These are phyloP conservation scores for Salvia miltiorrhiza DNA, from an alignment of 257 asterid species.

Conservation along the genomic window DNA sequence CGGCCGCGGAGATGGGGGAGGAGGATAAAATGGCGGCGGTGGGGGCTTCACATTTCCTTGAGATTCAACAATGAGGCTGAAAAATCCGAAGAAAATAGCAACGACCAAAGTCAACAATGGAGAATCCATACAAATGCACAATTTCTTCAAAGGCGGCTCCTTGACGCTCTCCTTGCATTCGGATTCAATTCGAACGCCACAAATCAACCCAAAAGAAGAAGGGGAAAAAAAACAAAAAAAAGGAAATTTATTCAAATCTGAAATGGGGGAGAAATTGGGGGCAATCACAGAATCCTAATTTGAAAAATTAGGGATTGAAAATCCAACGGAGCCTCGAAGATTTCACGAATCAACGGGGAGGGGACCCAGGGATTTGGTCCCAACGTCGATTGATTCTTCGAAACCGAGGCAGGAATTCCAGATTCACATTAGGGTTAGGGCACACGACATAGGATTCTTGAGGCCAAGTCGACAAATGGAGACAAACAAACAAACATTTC, in stretches of 20 bases:
- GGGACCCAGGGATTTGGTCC: conserved; percentile 13
- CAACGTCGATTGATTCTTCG: conserved; percentile 19
- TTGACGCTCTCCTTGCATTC: conserved; percentile 43
- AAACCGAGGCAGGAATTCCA: too few relatives aligned
- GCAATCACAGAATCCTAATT: conserved; percentile 11
- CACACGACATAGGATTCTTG: conserved; percentile 30
- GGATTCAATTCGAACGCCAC: conserved; percentile 27
- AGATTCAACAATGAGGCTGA: conserved; percentile 42
- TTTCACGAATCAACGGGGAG: conserved; percentile 25
- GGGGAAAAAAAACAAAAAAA: not conserved
- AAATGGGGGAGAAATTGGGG: conserved; percentile 13
- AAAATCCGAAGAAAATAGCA: conserved; percentile 32
- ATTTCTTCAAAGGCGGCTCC: conserved; percentile 16
- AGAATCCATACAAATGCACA: conserved; percentile 47
- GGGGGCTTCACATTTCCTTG: conserved; percentile 44
- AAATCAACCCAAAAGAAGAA: not conserved
- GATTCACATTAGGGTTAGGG: conserved; percentile 30
- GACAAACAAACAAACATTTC: conserved; percentile 26
- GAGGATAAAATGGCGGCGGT: conserved; percentile 20
- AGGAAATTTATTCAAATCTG: not conserved
- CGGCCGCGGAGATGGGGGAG: conserved; percentile 35
- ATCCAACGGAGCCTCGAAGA: conserved; percentile 8
- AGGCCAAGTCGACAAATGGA: conserved; percentile 22
- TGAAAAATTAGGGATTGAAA: conserved; percentile 1
- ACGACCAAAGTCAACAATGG: conserved; percentile 39